Evolutionary conservation across 2,329 filamentous ascomycete genomes (phyloP).

Genomic region (Alternaria solani): DNA sequence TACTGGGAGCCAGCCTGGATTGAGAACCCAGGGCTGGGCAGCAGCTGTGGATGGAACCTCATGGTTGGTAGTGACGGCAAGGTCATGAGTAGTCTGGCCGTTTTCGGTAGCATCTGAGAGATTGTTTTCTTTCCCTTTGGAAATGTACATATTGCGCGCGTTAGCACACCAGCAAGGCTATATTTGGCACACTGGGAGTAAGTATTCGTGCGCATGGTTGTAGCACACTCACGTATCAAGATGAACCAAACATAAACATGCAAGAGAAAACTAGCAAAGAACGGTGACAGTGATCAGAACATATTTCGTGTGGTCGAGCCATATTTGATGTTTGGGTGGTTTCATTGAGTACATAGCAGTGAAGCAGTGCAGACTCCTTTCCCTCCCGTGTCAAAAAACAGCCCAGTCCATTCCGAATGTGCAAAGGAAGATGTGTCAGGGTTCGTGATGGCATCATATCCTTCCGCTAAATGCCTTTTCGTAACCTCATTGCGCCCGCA

Average conservation of each 20-base stretch:
- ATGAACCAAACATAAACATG: neutral
- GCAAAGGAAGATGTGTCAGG: slow-evolving; percentile 43
- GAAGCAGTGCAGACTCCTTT: slow-evolving; percentile 41
- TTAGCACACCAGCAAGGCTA: neutral
- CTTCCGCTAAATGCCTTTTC: slow-evolving; percentile 41
- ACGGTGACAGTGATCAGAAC: neutral
- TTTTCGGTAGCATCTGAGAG: slow-evolving; percentile 59
- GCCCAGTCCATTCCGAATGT: slow-evolving; percentile 40
- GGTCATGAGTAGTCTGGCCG: slow-evolving; percentile 65
- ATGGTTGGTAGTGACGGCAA: slow-evolving; percentile 66
- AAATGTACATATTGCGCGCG: slow-evolving; percentile 12
- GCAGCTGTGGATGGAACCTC: slow-evolving; percentile 70
- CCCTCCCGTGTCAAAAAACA: slow-evolving; percentile 40
- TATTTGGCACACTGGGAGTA: neutral
- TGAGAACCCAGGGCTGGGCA: slow-evolving; percentile 69
- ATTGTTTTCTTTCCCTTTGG: neutral
- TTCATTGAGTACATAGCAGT: slow-evolving; percentile 45
- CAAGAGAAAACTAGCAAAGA: neutral
- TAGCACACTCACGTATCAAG: neutral
- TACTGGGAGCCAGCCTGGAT: slow-evolving; percentile 81
- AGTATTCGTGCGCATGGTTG: neutral
- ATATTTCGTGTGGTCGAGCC: slow-evolving; percentile 33
- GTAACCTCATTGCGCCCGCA: slow-evolving; percentile 41
- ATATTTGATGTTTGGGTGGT: slow-evolving; percentile 42
- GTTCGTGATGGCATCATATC: slow-evolving; percentile 36